Evolutionary conservation across 2,329 filamentous ascomycete species (phyloP), one percentile per base, ranked within the genome.

Genomic region (Incumbomyces lentus): DNA sequence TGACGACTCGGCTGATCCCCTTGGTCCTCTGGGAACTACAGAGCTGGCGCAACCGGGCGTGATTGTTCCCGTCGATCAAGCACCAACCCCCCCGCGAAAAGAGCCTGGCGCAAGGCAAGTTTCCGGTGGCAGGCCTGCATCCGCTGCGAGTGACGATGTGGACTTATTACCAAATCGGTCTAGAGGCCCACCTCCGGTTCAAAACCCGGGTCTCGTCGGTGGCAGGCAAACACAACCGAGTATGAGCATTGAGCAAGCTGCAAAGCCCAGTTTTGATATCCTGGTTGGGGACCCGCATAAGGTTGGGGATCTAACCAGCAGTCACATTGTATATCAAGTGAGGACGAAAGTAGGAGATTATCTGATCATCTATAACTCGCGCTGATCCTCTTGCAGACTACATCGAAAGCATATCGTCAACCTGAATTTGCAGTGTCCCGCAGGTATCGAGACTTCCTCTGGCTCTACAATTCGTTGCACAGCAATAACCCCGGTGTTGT

Each of bases 311-410:
- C 67, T 96, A 63, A 95, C 92, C 7, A 95, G 86, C 65, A 95
- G 89, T 53, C 92, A 98, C 65, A 98, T 95, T 54, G 92, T 96
- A 40, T 98, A 98, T 68, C 87, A 87, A 58, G 92, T 98, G 54
- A 78, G 85, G 59, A 98, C 92, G 49, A 92, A 84, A 79, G 86
- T 92, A 73, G 50, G 64, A 49, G 56, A 22, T 18, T 40, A 32
- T 16, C n/a, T 4, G 12, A n/a, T 26, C 14, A 30, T 6, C 33
- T 41, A n/a, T 14, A 14, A 16, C 22, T 30, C 49, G 54, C 14
- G 26, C 39, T 54, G 45, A 58, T 61, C 44, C 57, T 45, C 13
- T 35, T 29, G 5, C 55, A 93, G 85, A 98, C 92, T 11, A 86
- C 87, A 1, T 96, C 90, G 32, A 95, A 95, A 70, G 92, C 88